Conservation (phyloP, 2,329 filamentous ascomycete genomes). For the Aspergillus uvarum region DNA sequence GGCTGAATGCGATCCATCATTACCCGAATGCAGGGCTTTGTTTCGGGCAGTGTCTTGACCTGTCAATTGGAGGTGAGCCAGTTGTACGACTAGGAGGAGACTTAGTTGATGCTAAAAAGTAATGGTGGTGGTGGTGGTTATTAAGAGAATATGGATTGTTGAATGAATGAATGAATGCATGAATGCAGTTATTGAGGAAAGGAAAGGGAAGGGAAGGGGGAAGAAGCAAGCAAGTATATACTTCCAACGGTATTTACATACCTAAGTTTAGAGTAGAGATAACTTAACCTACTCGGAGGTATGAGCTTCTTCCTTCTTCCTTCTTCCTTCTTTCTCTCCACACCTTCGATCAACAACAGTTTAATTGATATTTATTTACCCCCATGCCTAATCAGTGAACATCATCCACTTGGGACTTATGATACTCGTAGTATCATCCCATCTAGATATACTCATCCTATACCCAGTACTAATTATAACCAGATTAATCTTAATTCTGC, state of each 20-base stretch:
- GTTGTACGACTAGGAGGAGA: not conserved
- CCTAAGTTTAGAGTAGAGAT: too few relatives aligned
- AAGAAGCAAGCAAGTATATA: not conserved
- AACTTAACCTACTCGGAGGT: too few relatives aligned
- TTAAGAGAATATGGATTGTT: not conserved
- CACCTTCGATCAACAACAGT: not conserved
- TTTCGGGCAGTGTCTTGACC: not conserved
- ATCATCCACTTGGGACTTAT: too few relatives aligned
- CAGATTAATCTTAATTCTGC: not conserved
- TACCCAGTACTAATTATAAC: not conserved
- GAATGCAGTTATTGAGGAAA: not conserved
- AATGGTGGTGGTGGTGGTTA: not conserved
- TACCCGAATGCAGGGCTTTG: not conserved
- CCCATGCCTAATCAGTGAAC: too few relatives aligned
- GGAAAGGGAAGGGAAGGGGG: not conserved
- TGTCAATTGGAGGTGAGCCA: not conserved
- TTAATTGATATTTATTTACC: too few relatives aligned
- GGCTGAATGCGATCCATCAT: not conserved
- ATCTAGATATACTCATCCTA: too few relatives aligned
- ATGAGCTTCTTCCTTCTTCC: slow-evolving; percentile 13
- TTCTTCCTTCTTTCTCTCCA: slow-evolving; percentile 1
- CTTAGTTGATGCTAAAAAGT: not conserved
- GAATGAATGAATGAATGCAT: not conserved
- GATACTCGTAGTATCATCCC: too few relatives aligned
- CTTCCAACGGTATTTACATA: not conserved